Evolutionary conservation across 306 rosid genomes (phyloP), one percentile per base, ranked within the genome.

Genomic region (Cucumis hystrix): DNA sequence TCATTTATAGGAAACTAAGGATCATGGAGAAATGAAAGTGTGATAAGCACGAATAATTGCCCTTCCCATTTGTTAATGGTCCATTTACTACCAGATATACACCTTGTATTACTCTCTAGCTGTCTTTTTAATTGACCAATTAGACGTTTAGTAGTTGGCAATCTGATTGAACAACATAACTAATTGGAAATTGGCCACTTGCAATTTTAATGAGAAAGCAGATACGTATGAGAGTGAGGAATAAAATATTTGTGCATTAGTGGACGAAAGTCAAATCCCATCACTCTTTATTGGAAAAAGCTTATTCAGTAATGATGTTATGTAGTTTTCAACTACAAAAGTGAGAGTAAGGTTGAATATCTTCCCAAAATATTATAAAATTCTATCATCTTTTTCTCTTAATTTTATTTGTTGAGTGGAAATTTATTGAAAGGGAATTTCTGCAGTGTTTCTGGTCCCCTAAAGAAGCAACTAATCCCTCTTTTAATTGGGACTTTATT

Each of bases 231-330:
- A 25, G 70, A 76, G 55, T 16, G 58, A 60, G 69, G 79, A 76
- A 76, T 60, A 74, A 78, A 77, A 45, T 76, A 54, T 79, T 69
- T 72, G 75, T 71, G 57, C 84, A 58, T 59, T 78, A 62, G 63
- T 59, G 76, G 57, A 65, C 43, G 23, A 80, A 85, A 83, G 87
- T 87, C 88, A 85, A 85, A 87, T 79, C 77, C 79, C 85, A 83
- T 80, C 73, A 41, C 65, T 77, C 84, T 74, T 77, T 80, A 43
- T 52, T 30, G 17, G 25, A 47, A 81, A 85, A 87, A 78, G 78
- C 70, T 74, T 73, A 62, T 57, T 81, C 81, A 75, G 71, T 73
- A 81, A 82, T 79, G 84, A 86, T 73, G 82, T 61, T 76, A 80
- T 68, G 81, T 76, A 77, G 78, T 75, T 82, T 85, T 85, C 85